Base-by-base conservation (phyloP, 1,139 yeast genomes). In the Taphrina pruni region DNA sequence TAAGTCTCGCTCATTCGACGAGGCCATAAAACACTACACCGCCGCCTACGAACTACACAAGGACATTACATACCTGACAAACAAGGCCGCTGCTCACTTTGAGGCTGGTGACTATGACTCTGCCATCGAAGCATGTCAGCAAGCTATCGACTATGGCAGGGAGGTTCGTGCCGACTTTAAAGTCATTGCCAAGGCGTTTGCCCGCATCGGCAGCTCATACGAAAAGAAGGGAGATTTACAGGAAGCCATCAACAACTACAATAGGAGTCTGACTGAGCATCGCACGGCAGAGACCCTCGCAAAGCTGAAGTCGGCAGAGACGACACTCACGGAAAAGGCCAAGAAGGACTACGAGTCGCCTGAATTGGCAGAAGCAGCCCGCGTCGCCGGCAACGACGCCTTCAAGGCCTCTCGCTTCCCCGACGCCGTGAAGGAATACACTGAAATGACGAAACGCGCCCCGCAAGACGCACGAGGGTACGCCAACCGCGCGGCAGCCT, bases 401-500 rank as follows among this genome's bases (percentile, higher is more conserved):
- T 95, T 95, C 84, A 87, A 89, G 73, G 88, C 89, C 75, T 95
- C 91, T 57, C 97, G 94, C 80, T 93, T 97, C 97, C 98, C 99
- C 72, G 89, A 84, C 74, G 98, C 99, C 46, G 97, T 95, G 69
- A 90, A 90, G 79, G 88, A 96, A 11, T 95, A 95, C 81, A 84
- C 96, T 65, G 99, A 95, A 81, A 94, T 95, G 91, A 84, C 93
- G 76, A 90, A 92, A 82, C 89, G 99, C 78, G 93, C 95, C 2
- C 99, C 99, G 70, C 87, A 88, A 71, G 99, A 95, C 79, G 96
- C 97, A 46, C 87, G 97, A 80, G 99, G 98, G 69, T 95, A 93
- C 80, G 92, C 97, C 58, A 95, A 95, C 82, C 89, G 99, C 81
- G 99, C 99, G 69, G 99, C 99, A 54, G 97, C 97, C 0, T 86